A percentile compares a stretch with the other conserved stretches of the same genome.
These are phyloP conservation scores for Cucumis hystrix DNA, from an alignment of 306 rosid genomes.

Conservation along the genomic window DNA sequence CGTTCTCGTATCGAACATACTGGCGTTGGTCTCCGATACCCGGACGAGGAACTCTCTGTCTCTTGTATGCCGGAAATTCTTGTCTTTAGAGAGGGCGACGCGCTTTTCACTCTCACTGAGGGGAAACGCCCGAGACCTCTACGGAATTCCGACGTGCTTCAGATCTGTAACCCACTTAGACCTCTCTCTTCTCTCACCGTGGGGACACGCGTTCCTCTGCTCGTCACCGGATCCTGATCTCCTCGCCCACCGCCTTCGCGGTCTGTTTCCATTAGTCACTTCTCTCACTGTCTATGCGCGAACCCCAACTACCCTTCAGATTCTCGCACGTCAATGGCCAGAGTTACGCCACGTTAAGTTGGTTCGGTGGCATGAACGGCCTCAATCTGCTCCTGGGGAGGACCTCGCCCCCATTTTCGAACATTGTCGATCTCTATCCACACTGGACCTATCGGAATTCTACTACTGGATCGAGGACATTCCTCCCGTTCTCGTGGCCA, in stretches of 20 bases:
- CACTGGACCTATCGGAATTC: conserved; percentile 70
- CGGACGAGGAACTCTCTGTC: conserved; percentile 63
- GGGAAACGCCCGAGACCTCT: conserved; percentile 80
- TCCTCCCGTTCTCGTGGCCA: conserved; percentile 45
- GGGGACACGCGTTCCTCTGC: conserved; percentile 16
- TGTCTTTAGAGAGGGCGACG: conserved; percentile 43
- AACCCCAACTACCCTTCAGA: conserved; percentile 38
- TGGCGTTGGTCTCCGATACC: conserved; percentile 36
- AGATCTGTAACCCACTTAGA: conserved; percentile 45
- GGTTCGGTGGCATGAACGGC: conserved; percentile 87
- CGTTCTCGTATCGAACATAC: conserved; percentile 36
- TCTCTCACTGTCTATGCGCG: conserved; percentile 66
- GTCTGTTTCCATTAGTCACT: conserved; percentile 60
- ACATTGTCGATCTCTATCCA: conserved; percentile 37
- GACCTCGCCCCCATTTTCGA: conserved; percentile 49
- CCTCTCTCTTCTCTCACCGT: conserved; percentile 59
- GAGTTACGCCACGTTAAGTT: conserved; percentile 55
- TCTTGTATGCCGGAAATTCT: conserved; percentile 43
- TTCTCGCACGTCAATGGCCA: conserved; percentile 51
- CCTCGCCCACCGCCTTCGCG: conserved; percentile 48
- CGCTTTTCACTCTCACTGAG: conserved; percentile 61
- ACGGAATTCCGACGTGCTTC: conserved; percentile 51
- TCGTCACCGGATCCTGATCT: conserved; percentile 28
- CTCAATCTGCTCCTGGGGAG: conserved; percentile 27
- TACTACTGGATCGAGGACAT: conserved; percentile 88